Evolutionary conservation across 129 eudicot genomes (phyloP), one percentile per base, ranked within the genome.

Genomic region (Flaveria sonorensis): DNA sequence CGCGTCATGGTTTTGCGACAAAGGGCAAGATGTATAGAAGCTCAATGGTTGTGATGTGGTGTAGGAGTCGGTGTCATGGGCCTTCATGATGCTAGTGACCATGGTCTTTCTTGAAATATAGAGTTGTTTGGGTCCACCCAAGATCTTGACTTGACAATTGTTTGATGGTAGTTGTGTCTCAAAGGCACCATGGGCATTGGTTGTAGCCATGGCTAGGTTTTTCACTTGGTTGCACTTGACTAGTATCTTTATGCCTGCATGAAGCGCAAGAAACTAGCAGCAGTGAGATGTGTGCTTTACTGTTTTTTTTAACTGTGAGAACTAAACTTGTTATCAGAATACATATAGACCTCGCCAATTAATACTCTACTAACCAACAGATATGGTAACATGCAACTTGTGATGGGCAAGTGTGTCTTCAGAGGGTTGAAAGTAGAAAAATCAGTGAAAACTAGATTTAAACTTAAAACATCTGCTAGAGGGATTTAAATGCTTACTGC

Each of bases 111-210:
- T 81, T 71, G 84, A 64, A 30, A 79, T 24, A 50, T 87, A 92
- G 78, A 92, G 86, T 74, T 79, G 89, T 23, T 73, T 70, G 15
- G 94, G 89, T n/a, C 96, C 96, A 28, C 96, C 98, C 74, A 90
- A 63, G 70, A 92, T 85, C 80, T 72, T 86, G 76, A 94, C 90
- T 66, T 77, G 66, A 77, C 98, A 92, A 73, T 86, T 53, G 76
- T 67, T 85, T 56, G 80, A 60, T 30, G 98, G 89, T 26, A 92
- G 85, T 15, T 84, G 69, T 6, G 86, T 74, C 72, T 85, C 75
- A 45, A 90, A 92, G 13, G 70, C 61, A 10, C 98, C 98, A 70
- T 88, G 84, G 74, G 81, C 72, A 24, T 79, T 71, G 19, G 96
- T 86, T 71, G 88, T 88, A 78, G 90, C 85, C 81, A 88, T 62